A percentile compares a stretch with the other conserved stretches of the same genome.
Conservation (phyloP, 2,329 filamentous ascomycete species). For the Pestalotiopsis sp. region DNA sequence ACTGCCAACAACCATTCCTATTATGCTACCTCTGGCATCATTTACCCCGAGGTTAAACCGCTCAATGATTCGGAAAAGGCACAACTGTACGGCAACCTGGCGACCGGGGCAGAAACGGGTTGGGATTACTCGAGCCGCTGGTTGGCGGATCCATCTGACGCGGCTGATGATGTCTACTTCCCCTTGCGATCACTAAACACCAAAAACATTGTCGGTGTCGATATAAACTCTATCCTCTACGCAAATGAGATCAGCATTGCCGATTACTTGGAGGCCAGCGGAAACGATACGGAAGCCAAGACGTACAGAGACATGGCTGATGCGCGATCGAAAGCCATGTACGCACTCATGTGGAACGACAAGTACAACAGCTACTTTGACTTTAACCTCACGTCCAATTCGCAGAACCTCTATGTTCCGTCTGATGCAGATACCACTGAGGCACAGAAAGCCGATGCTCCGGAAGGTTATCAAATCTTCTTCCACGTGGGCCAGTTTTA, state of each 20-base stretch:
- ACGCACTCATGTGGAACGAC: slow-evolving; percentile 65
- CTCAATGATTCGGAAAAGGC: slow-evolving; percentile 57
- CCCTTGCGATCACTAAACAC: slow-evolving; percentile 66
- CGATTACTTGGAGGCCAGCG: slow-evolving; percentile 51
- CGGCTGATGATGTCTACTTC: slow-evolving; percentile 63
- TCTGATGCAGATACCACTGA: slow-evolving; percentile 47
- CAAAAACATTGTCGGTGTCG: slow-evolving; percentile 61
- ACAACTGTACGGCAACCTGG: slow-evolving; percentile 62
- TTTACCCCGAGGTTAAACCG: slow-evolving; percentile 53
- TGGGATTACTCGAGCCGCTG: slow-evolving; percentile 67
- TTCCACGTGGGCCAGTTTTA: slow-evolving; percentile 65
- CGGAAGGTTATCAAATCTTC: slow-evolving; percentile 56
- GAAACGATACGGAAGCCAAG: slow-evolving; percentile 51
- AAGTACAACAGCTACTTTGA: slow-evolving; percentile 68
- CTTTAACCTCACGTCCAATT: slow-evolving; percentile 64
- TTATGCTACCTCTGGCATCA: slow-evolving; percentile 58
- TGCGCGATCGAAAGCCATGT: slow-evolving; percentile 63
- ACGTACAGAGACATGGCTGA: slow-evolving; percentile 52
- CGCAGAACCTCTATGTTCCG: slow-evolving; percentile 58
- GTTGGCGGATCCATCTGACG: slow-evolving; percentile 59
- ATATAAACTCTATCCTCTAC: slow-evolving; percentile 71
- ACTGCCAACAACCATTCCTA: slow-evolving; percentile 69
- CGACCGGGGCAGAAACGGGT: slow-evolving; percentile 66
- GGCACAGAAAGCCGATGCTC: slow-evolving; percentile 46
- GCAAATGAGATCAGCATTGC: slow-evolving; percentile 64